phyloP scores from a whole-genome alignment of 176 grass and related monocot species.

The Carex parvula region DNA sequence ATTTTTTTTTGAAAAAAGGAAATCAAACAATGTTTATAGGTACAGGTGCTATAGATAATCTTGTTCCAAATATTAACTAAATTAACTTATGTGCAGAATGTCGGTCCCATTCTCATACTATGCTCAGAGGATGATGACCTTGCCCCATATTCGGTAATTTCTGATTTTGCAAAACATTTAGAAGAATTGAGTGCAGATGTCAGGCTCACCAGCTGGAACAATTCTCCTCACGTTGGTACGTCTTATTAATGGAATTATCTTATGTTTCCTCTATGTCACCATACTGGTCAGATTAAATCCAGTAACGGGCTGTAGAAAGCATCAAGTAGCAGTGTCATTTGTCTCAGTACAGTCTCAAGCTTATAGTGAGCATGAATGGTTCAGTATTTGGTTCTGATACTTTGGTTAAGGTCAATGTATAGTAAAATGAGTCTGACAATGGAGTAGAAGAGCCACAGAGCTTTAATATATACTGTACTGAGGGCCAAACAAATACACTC shows the following conservation, averaged over 20 bases:
- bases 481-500: neutral
- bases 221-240: constrained; percentile 81
- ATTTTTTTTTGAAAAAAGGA: neutral
- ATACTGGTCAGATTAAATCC: constrained; percentile 19
- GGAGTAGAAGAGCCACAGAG: neutral
- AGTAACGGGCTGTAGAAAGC: constrained; percentile 4
- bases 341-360: neutral
- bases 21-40: neutral
- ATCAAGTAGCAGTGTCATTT: neutral
- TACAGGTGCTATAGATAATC: neutral
- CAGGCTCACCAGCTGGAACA: constrained; percentile 68
- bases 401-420: neutral
- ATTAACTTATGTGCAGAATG: constrained; percentile 45
- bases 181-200: constrained; percentile 74
- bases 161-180: constrained; percentile 56
- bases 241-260: constrained; percentile 23
- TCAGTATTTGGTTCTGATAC: neutral
- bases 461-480: neutral
- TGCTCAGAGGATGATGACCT: constrained; percentile 91
- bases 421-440: neutral
- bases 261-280: neutral
- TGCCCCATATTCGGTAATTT: constrained; percentile 55
- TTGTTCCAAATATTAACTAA: neutral
- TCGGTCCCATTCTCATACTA: constrained; percentile 77
- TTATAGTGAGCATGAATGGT: neutral